Percentiles rank a stretch among this genome's conserved stretches.
These are phyloP conservation scores for Trichoderma atrobrunneum DNA, from an alignment of 2,329 filamentous ascomycete species.

Conservation along the genomic window DNA sequence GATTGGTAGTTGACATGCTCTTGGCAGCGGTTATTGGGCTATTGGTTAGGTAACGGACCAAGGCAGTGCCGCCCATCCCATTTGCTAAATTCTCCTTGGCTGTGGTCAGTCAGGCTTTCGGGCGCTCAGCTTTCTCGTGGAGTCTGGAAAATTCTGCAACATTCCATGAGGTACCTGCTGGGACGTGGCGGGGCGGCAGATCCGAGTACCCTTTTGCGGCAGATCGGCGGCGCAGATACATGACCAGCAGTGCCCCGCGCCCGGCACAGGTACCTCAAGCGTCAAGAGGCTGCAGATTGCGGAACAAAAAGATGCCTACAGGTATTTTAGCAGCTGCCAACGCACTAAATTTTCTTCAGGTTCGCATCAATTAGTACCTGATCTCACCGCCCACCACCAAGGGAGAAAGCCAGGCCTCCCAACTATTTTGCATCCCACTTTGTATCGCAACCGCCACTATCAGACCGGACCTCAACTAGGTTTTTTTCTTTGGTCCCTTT, in stretches of 20 bases:
- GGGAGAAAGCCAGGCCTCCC: constrained; percentile 7
- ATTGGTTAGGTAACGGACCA: background rate
- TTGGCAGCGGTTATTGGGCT: background rate
- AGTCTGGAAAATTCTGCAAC: constrained; percentile 29
- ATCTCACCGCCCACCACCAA: constrained; percentile 17
- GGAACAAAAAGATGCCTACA: background rate
- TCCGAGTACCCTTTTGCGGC: constrained; percentile 12
- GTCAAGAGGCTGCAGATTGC: background rate
- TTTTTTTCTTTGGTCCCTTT: constrained; percentile 10
- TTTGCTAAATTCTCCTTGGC: background rate
- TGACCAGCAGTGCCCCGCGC: constrained; percentile 2
- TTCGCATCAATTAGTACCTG: constrained; percentile 18
- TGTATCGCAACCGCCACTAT: constrained; percentile 13
- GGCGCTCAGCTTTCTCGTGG: constrained; percentile 10
- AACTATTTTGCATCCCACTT: constrained; percentile 10
- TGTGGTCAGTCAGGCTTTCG: background rate
- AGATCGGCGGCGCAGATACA: constrained; percentile 2
- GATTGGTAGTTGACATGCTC: background rate
- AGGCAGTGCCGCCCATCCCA: background rate
- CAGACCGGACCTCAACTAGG: background rate
- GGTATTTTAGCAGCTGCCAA: background rate
- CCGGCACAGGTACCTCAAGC: constrained; percentile 5
- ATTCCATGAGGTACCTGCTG: constrained; percentile 25
- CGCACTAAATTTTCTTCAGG: constrained; percentile 14
- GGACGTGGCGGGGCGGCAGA: constrained; percentile 22